Evolutionary conservation across 2,329 filamentous ascomycete species (phyloP).

Genomic region (Fusarium nygamai): DNA sequence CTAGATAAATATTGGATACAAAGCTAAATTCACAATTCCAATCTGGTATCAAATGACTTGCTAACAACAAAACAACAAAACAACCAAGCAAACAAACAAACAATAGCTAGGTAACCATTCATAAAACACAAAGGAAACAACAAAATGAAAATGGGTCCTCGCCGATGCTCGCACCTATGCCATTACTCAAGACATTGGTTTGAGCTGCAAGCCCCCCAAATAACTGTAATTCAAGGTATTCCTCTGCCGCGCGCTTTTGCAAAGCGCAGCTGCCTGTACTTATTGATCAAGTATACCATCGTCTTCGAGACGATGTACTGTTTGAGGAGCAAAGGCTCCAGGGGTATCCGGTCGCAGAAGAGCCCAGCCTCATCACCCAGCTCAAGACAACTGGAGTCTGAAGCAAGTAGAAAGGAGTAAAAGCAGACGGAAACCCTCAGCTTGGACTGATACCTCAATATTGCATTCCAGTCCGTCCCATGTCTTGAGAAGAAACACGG

Average conservation of each 20-base stretch:
- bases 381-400: background rate
- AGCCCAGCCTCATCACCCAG: slow-evolving; percentile 5
- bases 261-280: background rate
- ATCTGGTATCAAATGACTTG: slow-evolving; percentile 33
- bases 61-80: slow-evolving; percentile 7
- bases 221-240: background rate
- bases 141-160: background rate
- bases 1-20: slow-evolving; percentile 11
- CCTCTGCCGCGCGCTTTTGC: background rate
- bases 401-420: slow-evolving; percentile 14
- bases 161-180: background rate
- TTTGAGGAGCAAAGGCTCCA: slow-evolving; percentile 24
- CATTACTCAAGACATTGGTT: background rate
- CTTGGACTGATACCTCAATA: slow-evolving; percentile 20
- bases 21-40: slow-evolving; percentile 24
- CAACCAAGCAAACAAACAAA: background rate
- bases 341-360: slow-evolving; percentile 15
- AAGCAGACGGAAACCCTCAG: slow-evolving; percentile 15
- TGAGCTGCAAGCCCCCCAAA: background rate
- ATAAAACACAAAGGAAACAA: background rate
- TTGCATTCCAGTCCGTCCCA: slow-evolving; percentile 9
- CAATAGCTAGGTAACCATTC: background rate
- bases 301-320: slow-evolving; percentile 10
- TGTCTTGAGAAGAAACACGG: background rate
- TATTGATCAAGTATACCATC: slow-evolving; percentile 12